A percentile compares a stretch with the other conserved stretches of the same genome.
Conservation (phyloP, 441 rosid genomes). For the Populus tomentosa region DNA sequence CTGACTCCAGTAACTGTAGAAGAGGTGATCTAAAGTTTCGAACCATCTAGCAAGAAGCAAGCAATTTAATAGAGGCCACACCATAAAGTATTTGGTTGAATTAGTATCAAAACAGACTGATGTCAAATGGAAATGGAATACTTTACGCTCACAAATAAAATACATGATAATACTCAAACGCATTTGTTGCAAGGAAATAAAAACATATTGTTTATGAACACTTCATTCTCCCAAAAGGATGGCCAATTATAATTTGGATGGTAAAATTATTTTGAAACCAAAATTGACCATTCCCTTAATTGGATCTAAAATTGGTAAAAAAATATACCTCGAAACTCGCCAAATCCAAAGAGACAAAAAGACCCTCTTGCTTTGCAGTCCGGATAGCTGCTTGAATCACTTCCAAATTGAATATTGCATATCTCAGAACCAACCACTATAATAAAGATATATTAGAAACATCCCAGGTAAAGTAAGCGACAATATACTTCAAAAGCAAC, state of each 20-base stretch:
- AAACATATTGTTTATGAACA: background rate
- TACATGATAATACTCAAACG: background rate
- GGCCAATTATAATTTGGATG: background rate
- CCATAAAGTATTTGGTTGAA: background rate
- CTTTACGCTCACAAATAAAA: background rate
- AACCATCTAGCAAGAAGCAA: constrained; percentile 61
- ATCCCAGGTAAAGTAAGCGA: background rate
- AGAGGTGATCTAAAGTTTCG: constrained; percentile 65
- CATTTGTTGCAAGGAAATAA: background rate
- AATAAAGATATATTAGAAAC: constrained; percentile 15
- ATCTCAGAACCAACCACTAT: constrained; percentile 90
- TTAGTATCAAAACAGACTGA: background rate
- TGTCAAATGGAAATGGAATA: background rate
- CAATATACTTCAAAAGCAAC: background rate
- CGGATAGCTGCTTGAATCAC: constrained; percentile 70
- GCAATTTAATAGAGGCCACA: background rate
- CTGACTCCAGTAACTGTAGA: constrained; percentile 63
- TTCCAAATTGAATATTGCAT: constrained; percentile 60
- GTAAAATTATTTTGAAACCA: too few species aligned
- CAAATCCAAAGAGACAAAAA: constrained; percentile 80
- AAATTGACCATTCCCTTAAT: too few species aligned
- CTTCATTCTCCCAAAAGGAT: background rate
- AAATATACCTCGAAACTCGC: constrained; percentile 93
- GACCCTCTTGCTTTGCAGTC: constrained; percentile 80
- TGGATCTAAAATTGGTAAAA: background rate